Evolutionary conservation across 176 grass and related monocot species (phyloP).

Genomic region (Urochloa ruziziensis): DNA sequence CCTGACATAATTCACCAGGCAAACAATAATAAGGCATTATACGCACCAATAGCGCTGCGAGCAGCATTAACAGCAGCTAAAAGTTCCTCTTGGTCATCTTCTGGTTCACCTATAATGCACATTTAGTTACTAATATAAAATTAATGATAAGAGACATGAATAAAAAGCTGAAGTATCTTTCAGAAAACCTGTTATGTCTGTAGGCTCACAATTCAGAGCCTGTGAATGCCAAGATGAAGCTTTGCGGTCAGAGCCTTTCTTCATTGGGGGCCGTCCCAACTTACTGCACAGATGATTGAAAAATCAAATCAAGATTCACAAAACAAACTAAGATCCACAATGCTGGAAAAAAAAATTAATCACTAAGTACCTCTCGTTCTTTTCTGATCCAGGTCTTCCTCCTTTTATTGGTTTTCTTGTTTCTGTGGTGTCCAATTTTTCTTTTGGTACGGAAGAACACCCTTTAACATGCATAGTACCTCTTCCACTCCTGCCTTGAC

Average conservation of each 20-base stretch:
- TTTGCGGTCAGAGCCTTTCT: slow-evolving; percentile 69
- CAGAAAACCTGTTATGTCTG: slow-evolving; percentile 49
- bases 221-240: slow-evolving; percentile 48
- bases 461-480: slow-evolving; percentile 52
- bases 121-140: slow-evolving; percentile 24
- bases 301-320: slow-evolving; percentile 14
- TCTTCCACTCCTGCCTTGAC: slow-evolving; percentile 68
- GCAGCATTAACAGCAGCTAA: slow-evolving; percentile 79
- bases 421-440: slow-evolving; percentile 51
- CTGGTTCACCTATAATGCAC: slow-evolving; percentile 57
- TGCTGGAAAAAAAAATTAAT: background rate
- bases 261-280: slow-evolving; percentile 56
- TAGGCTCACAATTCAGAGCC: slow-evolving; percentile 36
- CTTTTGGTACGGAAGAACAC: slow-evolving; percentile 51
- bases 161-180: slow-evolving; percentile 24
- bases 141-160: background rate
- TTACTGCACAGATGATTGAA: slow-evolving; percentile 55
- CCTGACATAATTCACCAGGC: background rate
- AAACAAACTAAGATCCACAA: slow-evolving; percentile 13
- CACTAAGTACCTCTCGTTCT: slow-evolving; percentile 58
- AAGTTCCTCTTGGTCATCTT: slow-evolving; percentile 81
- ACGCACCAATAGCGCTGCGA: slow-evolving; percentile 59
- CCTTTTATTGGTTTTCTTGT: slow-evolving; percentile 58
- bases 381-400: slow-evolving; percentile 57
- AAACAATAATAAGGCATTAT: slow-evolving; percentile 21